Conservation (phyloP, 306 rosid genomes). For the Alnus rubra region DNA sequence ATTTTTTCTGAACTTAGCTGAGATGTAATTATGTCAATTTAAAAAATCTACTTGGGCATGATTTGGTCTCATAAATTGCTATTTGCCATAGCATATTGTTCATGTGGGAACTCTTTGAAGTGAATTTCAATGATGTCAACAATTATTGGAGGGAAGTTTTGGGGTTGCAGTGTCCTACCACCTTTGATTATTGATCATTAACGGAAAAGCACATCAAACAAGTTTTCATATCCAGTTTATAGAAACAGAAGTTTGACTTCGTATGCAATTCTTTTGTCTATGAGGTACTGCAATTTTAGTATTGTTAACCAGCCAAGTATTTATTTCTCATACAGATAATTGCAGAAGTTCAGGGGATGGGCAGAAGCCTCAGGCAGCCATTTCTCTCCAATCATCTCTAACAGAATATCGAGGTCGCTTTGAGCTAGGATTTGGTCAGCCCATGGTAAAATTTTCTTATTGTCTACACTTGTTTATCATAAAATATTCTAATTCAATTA, state of each 20-base stretch:
- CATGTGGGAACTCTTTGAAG: not conserved
- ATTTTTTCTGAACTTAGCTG: not conserved
- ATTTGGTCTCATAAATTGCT: not conserved
- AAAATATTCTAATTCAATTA: not conserved
- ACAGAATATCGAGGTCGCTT: constrained; percentile 50
- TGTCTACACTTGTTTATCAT: constrained; percentile 2
- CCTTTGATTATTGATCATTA: constrained; percentile 5
- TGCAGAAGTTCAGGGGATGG: constrained; percentile 55
- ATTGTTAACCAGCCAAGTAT: constrained; percentile 21
- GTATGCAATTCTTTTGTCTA: not conserved
- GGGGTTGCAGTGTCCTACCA: not conserved
- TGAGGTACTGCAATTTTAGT: constrained; percentile 14
- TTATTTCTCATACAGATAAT: constrained; percentile 49
- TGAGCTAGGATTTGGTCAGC: constrained; percentile 85
- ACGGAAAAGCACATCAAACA: not conserved
- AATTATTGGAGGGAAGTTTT: not conserved
- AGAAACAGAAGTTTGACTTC: not conserved
- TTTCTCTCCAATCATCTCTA: constrained; percentile 58
- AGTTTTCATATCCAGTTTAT: not conserved
- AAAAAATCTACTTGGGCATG: not conserved
- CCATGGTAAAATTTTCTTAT: constrained; percentile 52
- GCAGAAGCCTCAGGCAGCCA: constrained; percentile 49
- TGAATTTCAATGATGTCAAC: not conserved
- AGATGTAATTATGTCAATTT: not conserved
- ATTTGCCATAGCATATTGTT: not conserved